Evolutionary conservation across 306 rosid species (phyloP).

Genomic region (Calophaca sinica): DNA sequence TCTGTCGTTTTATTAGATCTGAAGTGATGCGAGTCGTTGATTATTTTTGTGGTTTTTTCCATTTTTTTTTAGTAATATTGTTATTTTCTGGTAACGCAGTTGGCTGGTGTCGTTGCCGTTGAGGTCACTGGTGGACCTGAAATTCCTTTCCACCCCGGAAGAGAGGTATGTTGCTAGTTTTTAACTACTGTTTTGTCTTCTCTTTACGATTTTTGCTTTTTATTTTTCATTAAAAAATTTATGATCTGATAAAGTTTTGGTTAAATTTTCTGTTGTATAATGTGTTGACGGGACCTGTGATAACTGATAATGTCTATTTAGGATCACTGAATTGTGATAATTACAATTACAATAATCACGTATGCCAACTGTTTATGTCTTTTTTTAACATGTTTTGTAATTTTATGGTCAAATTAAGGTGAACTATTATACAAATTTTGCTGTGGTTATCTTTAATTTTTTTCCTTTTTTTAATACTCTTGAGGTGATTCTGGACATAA

Average conservation of each 20-base stretch:
- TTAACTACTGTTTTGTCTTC: not conserved
- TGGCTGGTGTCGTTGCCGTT: constrained; percentile 95
- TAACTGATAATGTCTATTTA: too few species aligned
- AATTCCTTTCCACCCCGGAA: constrained; percentile 93
- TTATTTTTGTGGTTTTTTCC: too few species aligned
- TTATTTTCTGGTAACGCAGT: constrained; percentile 41
- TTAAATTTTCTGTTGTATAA: not conserved
- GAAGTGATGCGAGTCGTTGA: fast-evolving
- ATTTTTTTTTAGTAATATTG: too few species aligned
- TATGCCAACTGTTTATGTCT: too few species aligned
- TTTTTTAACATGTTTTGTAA: not conserved
- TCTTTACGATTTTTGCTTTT: too few species aligned
- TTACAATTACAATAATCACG: not conserved
- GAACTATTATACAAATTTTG: not conserved
- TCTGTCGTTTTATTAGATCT: not conserved
- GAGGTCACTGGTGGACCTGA: constrained; percentile 98
- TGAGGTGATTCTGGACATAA: not conserved
- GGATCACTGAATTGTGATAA: not conserved
- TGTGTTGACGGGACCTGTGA: not conserved
- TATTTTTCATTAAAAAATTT: not conserved
- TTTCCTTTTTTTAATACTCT: not conserved
- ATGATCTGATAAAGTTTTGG: not conserved
- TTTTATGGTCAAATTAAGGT: not conserved
- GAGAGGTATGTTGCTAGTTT: constrained; percentile 65
- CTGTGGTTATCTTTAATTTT: not conserved